A percentile compares a stretch with the other conserved stretches of the same genome.
Conservation (phyloP, 176 grass and related monocot genomes). For the Triticum dicoccoides region DNA sequence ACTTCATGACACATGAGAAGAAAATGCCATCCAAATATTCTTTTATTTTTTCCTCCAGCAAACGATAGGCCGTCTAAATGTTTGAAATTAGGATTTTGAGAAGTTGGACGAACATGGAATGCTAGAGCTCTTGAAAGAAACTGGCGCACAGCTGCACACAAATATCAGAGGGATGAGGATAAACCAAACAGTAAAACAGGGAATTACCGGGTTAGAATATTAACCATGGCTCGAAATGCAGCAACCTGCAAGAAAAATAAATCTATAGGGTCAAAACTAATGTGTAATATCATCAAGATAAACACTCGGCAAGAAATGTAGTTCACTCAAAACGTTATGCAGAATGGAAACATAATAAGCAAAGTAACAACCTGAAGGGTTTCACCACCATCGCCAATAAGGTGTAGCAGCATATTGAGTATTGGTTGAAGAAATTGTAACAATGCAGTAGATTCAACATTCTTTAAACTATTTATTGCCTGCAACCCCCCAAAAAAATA, state of each 20-base stretch:
- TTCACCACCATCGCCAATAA: constrained; percentile 99
- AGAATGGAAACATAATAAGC: constrained; percentile 33
- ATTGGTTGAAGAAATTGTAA: constrained; percentile 96
- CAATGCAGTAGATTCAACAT: constrained; percentile 85
- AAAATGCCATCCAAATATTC: constrained; percentile 12
- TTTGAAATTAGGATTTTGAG: constrained; percentile 11
- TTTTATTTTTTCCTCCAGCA: not conserved
- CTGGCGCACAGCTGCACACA: not conserved
- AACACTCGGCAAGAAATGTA: constrained; percentile 9
- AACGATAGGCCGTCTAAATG: not conserved
- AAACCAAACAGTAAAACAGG: constrained; percentile 24
- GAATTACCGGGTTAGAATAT: constrained; percentile 88
- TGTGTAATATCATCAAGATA: constrained; percentile 23
- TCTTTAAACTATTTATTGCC: constrained; percentile 99
- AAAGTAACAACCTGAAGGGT: constrained; percentile 85
- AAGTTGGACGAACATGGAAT: not conserved
- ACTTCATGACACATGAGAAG: not conserved
- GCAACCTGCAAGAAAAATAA: constrained; percentile 64
- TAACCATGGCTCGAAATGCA: constrained; percentile 98
- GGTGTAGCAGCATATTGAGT: constrained; percentile 97
- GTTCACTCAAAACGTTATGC: not conserved
- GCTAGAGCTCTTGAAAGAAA: constrained; percentile 29
- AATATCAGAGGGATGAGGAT: constrained; percentile 12
- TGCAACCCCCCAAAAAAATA: constrained; percentile 30
- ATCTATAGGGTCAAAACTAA: constrained; percentile 18